Base-by-base conservation (phyloP, 192 early-diverging fungal genomes). In the Cladochytrium replicatum region DNA sequence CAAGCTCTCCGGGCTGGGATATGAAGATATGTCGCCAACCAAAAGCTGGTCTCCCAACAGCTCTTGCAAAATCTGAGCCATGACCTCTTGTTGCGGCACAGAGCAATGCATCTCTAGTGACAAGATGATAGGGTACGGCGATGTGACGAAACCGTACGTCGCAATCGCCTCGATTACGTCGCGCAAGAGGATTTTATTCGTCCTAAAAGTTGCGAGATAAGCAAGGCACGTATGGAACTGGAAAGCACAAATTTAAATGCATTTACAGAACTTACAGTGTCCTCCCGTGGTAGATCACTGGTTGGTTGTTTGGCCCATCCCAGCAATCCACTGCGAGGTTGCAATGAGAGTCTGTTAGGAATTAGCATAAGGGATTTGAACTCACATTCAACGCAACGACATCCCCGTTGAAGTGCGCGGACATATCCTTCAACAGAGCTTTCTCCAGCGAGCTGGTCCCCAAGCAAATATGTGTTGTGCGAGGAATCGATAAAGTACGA, bases 391-490 rank as follows among this genome's bases (percentile, higher is more conserved):
- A 93, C 69, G 62, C 90, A 93, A 23, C 88, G 76, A 53, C 89
- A 92, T 7, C 92, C 92, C 7, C 75, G 64, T 55, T 86, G 83
- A 39, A 95, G 63, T 8, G 86, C 87, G 17, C 87, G 68, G 32
- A 93, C 85, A 54, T 95, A 95, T 4, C 81, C 82, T 55, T 93
- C 90, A 2, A 92, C 83, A 1, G 85, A 84, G 8, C 81, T 75
- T 26, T 80, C 66, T 1, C 89, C 80, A 2, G 79, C 72, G 2
- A 95, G 55, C 66, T 95, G 92, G 48, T 92, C 80, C 6, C 87
- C 79, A 0, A 83, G 57, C 13, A 95, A 74, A 54, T 95, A 80
- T 46, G 92, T 95, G 58, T 95, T 95, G 53, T 95, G 92, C 15
- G 85, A 88, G 0, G 88, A 82, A 41, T 82, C 79, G 34, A 93